phyloP scores from a whole-genome alignment of 352 stramenopile genomes.

The Thalassiosira livingstoniorum region DNA sequence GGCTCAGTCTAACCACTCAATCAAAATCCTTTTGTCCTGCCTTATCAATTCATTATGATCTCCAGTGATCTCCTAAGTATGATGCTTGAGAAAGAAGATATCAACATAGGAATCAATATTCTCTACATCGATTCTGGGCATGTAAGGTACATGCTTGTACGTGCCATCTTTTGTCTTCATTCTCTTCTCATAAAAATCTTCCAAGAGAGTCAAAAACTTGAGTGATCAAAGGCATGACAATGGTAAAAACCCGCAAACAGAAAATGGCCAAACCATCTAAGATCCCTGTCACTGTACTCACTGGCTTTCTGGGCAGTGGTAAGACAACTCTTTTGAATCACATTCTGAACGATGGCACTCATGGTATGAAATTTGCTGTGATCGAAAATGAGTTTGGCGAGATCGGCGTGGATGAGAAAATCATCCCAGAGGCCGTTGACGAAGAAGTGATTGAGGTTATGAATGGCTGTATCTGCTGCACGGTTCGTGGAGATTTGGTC shows the following conservation, averaged over 20 bases:
- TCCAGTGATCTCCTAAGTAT: no score
- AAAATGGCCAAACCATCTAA: neutral
- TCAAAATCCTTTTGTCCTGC: no score
- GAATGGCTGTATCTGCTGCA: slow-evolving; percentile 99
- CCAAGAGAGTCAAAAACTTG: neutral
- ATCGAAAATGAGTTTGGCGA: slow-evolving; percentile 99
- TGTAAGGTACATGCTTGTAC: no score
- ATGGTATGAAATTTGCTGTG: slow-evolving; percentile 93
- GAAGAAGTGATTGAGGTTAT: slow-evolving; percentile 92
- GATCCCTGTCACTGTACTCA: slow-evolving; percentile 24
- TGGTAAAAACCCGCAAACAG: slow-evolving; percentile 7
- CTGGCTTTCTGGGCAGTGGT: slow-evolving; percentile 88
- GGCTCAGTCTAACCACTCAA: no score
- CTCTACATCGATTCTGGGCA: no score
- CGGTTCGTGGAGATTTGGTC: slow-evolving; percentile 91
- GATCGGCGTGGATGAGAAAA: slow-evolving; percentile 93
- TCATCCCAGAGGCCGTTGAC: slow-evolving; percentile 86
- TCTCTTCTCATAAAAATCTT: neutral
- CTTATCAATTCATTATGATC: no score
- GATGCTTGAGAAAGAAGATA: no score
- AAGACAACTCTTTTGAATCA: slow-evolving; percentile 96
- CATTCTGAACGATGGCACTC: slow-evolving; percentile 89
- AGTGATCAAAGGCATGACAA: neutral
- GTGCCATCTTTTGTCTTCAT: neutral
- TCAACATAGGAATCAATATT: no score